A percentile compares a stretch with the other conserved stretches of the same genome.
phyloP scores from a whole-genome alignment of 139 green algal genomes.

The Microglena sp. region DNA sequence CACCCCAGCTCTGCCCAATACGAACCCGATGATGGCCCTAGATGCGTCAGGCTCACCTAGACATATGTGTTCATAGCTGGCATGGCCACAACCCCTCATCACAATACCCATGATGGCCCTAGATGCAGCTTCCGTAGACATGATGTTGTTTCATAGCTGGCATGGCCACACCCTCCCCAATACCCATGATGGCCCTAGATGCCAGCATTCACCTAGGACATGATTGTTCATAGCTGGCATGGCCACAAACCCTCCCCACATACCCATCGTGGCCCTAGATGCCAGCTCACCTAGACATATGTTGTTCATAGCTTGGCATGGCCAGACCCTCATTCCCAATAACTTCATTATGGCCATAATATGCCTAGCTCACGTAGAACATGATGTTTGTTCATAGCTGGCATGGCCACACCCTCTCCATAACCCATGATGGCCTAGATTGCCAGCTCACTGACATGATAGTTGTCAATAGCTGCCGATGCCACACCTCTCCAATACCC shows the following conservation, averaged over 20 bases:
- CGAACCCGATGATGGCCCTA: too few species aligned
- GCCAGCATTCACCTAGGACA: too few species aligned
- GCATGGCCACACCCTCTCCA: conserved; percentile 69
- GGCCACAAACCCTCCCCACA: too few species aligned
- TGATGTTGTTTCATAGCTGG: conserved; percentile 78
- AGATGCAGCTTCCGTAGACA: conserved; percentile 90
- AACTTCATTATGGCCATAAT: conserved; percentile 84
- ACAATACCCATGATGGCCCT: conserved; percentile 84
- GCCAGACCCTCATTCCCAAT: conserved; percentile 64
- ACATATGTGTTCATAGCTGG: too few species aligned
- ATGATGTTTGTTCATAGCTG: too few species aligned
- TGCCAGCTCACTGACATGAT: too few species aligned
- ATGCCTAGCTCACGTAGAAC: conserved; percentile 89
- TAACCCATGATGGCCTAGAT: conserved; percentile 96
- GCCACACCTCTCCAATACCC: too few species aligned
- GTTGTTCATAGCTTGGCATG: conserved; percentile 67
- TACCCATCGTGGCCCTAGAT: conserved; percentile 80
- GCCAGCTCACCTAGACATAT: too few species aligned
- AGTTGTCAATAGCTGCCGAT: too few species aligned
- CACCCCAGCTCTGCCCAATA: too few species aligned
- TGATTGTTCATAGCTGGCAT: conserved; percentile 97
- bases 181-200: too few species aligned
- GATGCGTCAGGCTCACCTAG: too few species aligned
- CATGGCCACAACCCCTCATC: conserved; percentile 63
- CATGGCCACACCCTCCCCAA: conserved; percentile 97